Evolutionary conservation across 2,329 filamentous ascomycete genomes (phyloP), one percentile per base, ranked within the genome.

Genomic region (Aspergillus alliaceus): DNA sequence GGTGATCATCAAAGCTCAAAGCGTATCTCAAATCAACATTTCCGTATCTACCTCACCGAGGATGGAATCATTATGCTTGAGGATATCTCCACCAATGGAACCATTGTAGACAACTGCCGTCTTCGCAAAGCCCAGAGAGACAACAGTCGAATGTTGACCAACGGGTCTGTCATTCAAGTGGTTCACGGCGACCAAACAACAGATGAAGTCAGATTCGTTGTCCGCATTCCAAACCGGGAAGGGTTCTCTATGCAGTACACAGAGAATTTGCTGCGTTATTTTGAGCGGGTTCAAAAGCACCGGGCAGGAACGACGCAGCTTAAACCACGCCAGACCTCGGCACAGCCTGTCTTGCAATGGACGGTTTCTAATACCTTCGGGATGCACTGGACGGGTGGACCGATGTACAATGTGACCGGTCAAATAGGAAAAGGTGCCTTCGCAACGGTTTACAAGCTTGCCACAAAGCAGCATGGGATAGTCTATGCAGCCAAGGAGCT

Each of bases 81-180:
- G 72, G 95, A 99, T 70, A 84, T 87, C 70, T 98, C 95, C 0
- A 97, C 92, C n/a, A 99, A 98, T 68, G 95, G 95, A 27, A 98
- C 95, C 4, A 81, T 91, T 58, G 91, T 98, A 56, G 93, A 98
- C 74, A 82, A 85, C 24, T 79, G 80, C 18, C 78, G 91, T 34
- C 80, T 99, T 15, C 82, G 81, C 56, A 86, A 82, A 47, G 71
- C 64, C 60, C 73, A 66, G 57, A 77, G 71, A 56, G 76, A 72
- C 34, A 79, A 82, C 20, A 82, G 79, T 22, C 80, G 89, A 60
- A 91, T 90, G 75, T 81, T 96, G 37, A 84, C 80, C 44, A 87
- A 86, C 50, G 90, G 90, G 24, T 87, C 87, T 1, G 85, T 89
- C 60, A 89, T 96, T 65, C 84, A 86, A 64, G 85, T 96, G 32